These are phyloP conservation scores for Malus domestica DNA, from an alignment of 306 rosid genomes.

Conservation along the genomic window DNA sequence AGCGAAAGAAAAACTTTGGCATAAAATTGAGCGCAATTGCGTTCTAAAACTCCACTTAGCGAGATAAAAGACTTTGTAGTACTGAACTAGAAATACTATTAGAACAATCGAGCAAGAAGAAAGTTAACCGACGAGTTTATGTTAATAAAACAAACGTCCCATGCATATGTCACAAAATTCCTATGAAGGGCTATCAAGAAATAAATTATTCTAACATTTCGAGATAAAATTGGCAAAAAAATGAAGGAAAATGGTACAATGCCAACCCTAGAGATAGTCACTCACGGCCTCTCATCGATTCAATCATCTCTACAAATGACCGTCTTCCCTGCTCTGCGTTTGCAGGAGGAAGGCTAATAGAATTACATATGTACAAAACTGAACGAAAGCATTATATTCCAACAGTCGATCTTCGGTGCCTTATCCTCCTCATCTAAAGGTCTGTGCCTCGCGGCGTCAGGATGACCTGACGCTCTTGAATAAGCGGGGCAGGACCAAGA, in stretches of 20 bases:
- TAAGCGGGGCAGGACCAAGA: constrained; percentile 36
- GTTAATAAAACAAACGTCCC: constrained; percentile 19
- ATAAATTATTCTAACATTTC: constrained; percentile 27
- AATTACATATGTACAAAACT: constrained; percentile 66
- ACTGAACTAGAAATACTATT: too few species aligned
- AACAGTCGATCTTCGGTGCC: constrained; percentile 17
- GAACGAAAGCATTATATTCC: constrained; percentile 24
- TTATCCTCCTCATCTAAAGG: constrained; percentile 7
- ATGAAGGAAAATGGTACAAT: constrained; percentile 23
- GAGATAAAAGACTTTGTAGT: too few species aligned
- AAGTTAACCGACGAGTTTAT: neutral
- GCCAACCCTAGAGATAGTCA: constrained; percentile 50
- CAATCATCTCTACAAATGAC: constrained; percentile 58
- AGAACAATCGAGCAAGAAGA: too few species aligned
- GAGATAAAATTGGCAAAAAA: constrained; percentile 1
- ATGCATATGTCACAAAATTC: constrained; percentile 26
- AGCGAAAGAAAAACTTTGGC: too few species aligned
- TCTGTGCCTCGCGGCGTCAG: constrained; percentile 9
- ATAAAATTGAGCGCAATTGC: too few species aligned
- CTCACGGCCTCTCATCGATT: constrained; percentile 19
- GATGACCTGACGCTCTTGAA: constrained; percentile 18
- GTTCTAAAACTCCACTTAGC: too few species aligned
- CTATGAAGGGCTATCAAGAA: constrained; percentile 27
- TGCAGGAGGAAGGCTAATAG: constrained; percentile 50
- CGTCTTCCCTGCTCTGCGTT: constrained; percentile 56